Percentiles rank a stretch among this genome's conserved stretches.
phyloP scores from a whole-genome alignment of 2,329 filamentous ascomycete genomes.

The Epicoccum nigrum region DNA sequence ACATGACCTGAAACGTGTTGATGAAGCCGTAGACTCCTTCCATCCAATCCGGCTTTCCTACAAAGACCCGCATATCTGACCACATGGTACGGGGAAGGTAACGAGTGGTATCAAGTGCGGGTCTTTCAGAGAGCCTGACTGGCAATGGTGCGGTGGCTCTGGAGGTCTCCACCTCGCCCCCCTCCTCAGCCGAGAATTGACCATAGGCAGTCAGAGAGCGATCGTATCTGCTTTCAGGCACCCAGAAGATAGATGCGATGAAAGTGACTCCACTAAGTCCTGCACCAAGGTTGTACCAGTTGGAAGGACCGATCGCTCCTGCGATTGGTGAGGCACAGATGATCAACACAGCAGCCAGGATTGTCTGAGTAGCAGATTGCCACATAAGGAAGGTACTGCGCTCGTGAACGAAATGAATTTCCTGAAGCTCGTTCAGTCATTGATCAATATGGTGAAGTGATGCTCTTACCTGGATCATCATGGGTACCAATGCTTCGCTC shows the following conservation, averaged over 20 bases:
- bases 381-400: constrained; percentile 51
- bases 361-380: constrained; percentile 51
- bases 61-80: constrained; percentile 51
- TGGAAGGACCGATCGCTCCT: constrained; percentile 48
- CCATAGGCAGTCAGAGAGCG: constrained; percentile 46
- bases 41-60: constrained; percentile 49
- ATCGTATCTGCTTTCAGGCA: constrained; percentile 54
- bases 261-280: constrained; percentile 44
- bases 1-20: constrained; percentile 37
- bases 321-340: constrained; percentile 54
- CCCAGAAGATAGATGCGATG: constrained; percentile 47
- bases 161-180: constrained; percentile 35
- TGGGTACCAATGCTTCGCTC: constrained; percentile 51
- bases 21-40: constrained; percentile 37
- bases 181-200: constrained; percentile 19
- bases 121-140: constrained; percentile 22
- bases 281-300: constrained; percentile 54
- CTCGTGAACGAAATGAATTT: constrained; percentile 54
- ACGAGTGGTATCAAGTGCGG: constrained; percentile 45
- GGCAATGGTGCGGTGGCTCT: constrained; percentile 21
- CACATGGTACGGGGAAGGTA: constrained; percentile 47
- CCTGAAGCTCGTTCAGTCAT: constrained; percentile 2
- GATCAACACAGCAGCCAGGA: constrained; percentile 46
- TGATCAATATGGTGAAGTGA: not conserved
- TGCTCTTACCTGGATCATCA: constrained; percentile 43